Evolutionary conservation across 2,329 filamentous ascomycete species (phyloP).

Genomic region (Exophiala spinifera): DNA sequence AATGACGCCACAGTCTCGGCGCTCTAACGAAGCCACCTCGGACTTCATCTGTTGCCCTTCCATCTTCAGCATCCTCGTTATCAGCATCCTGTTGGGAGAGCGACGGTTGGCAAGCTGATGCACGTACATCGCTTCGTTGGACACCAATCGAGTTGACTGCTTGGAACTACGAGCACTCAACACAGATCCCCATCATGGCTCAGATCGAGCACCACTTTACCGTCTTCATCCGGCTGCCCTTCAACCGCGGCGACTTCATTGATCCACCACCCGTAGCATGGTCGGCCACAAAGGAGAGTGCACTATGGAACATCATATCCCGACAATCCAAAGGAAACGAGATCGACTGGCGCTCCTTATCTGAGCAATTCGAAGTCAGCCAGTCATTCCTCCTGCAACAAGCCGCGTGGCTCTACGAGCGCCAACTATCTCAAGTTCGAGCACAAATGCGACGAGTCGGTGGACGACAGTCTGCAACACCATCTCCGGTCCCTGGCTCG

Average conservation of each 20-base stretch:
- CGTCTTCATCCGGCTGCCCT: constrained; percentile 85
- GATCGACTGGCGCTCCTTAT: constrained; percentile 72
- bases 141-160: not conserved
- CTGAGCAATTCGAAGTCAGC: constrained; percentile 75
- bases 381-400: constrained; percentile 88
- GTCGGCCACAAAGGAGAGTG: constrained; percentile 81
- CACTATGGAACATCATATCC: constrained; percentile 86
- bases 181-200: constrained; percentile 15
- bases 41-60: not conserved
- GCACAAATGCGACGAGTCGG: constrained; percentile 75
- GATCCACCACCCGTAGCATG: constrained; percentile 88
- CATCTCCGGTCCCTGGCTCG: constrained; percentile 44
- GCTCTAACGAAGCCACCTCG: not conserved
- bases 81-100: not conserved
- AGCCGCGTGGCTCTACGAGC: constrained; percentile 88
- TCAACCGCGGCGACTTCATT: constrained; percentile 79
- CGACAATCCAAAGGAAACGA: constrained; percentile 69
- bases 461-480: constrained; percentile 39
- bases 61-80: not conserved
- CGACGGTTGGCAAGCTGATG: no score
- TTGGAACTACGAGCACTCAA: not conserved
- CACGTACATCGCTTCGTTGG: no score
- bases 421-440: constrained; percentile 83
- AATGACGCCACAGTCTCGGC: constrained; percentile 1
- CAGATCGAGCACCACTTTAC: constrained; percentile 50